phyloP scores from a whole-genome alignment of 352 stramenopile genomes.

The Phytophthora pseudosyringae region DNA sequence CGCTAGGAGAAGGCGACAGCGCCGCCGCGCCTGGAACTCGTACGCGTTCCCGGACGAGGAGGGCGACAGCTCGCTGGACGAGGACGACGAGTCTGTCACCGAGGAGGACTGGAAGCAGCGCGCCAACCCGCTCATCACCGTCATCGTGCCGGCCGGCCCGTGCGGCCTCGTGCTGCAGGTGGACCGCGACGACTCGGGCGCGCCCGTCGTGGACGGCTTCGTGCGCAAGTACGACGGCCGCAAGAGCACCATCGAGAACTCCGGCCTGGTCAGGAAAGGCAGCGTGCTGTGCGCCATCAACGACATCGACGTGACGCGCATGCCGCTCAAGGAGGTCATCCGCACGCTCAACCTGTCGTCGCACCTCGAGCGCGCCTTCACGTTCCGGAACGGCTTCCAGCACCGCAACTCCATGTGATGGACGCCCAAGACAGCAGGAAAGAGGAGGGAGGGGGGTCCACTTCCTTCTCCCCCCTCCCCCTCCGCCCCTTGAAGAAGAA shows the following conservation, averaged over 20 bases:
- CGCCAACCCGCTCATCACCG: conserved; percentile 63
- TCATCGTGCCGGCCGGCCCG: conserved; percentile 77
- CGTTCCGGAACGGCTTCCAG: conserved; percentile 61
- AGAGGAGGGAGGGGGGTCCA: not conserved
- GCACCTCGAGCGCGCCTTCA: conserved; percentile 74
- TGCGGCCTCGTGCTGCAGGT: conserved; percentile 78
- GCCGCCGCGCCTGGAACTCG: conserved; percentile 30
- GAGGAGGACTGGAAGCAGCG: conserved; percentile 77
- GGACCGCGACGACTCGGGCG: conserved; percentile 39
- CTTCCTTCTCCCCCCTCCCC: not conserved
- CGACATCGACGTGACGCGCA: conserved; percentile 72
- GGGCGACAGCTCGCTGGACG: conserved; percentile 28
- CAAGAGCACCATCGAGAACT: conserved; percentile 83
- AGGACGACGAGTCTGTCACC: conserved; percentile 53
- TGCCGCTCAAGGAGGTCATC: conserved; percentile 74
- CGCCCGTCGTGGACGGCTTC: conserved; percentile 79
- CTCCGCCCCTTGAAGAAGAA: conserved; percentile 6
- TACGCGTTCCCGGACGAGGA: conserved; percentile 34
- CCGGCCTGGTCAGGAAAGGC: conserved; percentile 62
- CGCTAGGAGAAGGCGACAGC: conserved; percentile 10
- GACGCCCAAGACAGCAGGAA: not conserved
- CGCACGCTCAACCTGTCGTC: conserved; percentile 76
- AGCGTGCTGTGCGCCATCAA: conserved; percentile 83
- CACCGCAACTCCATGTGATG: conserved; percentile 47
- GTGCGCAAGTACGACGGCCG: conserved; percentile 66